Conservation (phyloP, 1,284 basidiomycete genomes). For the Ganoderma boninense region DNA sequence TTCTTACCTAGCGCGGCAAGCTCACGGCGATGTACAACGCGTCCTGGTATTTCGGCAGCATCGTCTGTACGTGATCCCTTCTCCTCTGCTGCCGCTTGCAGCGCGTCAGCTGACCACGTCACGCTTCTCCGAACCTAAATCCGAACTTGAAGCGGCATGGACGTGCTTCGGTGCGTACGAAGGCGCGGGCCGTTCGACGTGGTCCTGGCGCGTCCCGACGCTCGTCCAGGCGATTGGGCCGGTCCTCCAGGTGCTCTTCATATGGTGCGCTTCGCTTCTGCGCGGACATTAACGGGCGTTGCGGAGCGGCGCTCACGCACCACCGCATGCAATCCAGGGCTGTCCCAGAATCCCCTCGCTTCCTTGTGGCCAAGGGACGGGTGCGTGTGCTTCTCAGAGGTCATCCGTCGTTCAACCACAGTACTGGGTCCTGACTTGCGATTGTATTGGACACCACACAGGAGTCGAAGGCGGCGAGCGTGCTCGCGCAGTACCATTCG, state of each 20-base stretch:
- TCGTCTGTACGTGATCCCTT: constrained; percentile 53
- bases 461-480: constrained; percentile 62
- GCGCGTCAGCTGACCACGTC: constrained; percentile 21
- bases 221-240: constrained; percentile 74
- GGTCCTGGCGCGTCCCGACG: constrained; percentile 76
- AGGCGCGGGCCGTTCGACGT: constrained; percentile 53
- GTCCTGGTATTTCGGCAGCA: constrained; percentile 71
- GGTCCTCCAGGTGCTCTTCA: constrained; percentile 60
- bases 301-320: neutral
- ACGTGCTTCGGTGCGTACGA: constrained; percentile 64
- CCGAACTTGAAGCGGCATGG: constrained; percentile 48
- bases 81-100: neutral
- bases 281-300: neutral
- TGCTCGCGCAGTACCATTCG: constrained; percentile 75
- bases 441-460: constrained; percentile 18
- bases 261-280: constrained; percentile 49
- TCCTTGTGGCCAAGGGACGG: constrained; percentile 66
- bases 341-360: constrained; percentile 76
- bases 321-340: constrained; percentile 49
- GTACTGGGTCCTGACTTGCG: constrained; percentile 1
- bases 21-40: constrained; percentile 69
- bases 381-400: constrained; percentile 48
- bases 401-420: no score
- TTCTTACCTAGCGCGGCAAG: constrained; percentile 56
- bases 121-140: constrained; percentile 1